Evolutionary conservation across 148 eudicot genomes (phyloP).

Genomic region (Rhododendron griersonianum): DNA sequence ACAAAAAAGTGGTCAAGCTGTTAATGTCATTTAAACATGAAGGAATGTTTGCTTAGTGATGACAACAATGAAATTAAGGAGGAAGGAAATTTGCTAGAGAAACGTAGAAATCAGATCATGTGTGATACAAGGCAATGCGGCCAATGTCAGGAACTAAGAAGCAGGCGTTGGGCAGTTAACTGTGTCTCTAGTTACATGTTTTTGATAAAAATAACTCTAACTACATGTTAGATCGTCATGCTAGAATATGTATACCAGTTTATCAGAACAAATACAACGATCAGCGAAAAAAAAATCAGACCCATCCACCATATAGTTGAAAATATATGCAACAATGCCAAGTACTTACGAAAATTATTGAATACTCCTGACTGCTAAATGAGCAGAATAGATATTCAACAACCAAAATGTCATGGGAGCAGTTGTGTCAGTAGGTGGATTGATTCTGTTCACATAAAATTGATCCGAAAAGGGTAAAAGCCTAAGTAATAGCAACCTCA

Average conservation of each 20-base stretch:
- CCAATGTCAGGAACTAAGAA: not conserved
- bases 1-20: not conserved
- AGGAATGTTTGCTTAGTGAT: not conserved
- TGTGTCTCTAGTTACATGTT: not conserved
- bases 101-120: not conserved
- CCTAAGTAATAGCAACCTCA: not conserved
- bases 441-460: not conserved
- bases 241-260: not conserved
- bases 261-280: not conserved
- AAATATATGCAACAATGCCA: not conserved
- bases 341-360: not conserved
- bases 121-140: not conserved
- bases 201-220: no score
- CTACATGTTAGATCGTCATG: not conserved
- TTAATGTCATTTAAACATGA: not conserved
- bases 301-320: not conserved
- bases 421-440: not conserved
- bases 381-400: not conserved
- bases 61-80: not conserved
- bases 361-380: not conserved
- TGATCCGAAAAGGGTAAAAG: not conserved
- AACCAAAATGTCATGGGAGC: not conserved
- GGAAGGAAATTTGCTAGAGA: not conserved
- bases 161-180: not conserved
- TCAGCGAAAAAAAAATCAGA: not conserved